phyloP scores from a whole-genome alignment of 805 yeast species.

The Saccharomycopsis olivae region DNA sequence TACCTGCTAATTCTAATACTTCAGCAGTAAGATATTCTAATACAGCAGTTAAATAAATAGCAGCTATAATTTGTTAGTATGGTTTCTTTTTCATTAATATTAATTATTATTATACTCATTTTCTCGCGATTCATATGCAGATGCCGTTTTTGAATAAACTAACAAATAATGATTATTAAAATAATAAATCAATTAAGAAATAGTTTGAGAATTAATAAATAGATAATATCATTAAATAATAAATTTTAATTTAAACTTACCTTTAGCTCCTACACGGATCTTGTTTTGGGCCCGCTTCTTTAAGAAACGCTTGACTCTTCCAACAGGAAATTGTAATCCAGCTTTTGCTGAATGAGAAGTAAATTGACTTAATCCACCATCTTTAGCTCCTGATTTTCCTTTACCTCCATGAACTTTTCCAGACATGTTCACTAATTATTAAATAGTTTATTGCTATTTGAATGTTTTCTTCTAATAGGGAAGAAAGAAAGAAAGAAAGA shows the following conservation, averaged over 20 bases:
- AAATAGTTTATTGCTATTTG: not conserved
- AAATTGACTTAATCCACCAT: conserved; percentile 29
- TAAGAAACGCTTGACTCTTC: conserved; percentile 95
- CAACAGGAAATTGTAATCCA: conserved; percentile 94
- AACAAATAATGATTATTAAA: too few species aligned
- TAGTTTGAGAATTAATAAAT: not conserved
- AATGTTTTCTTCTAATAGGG: not conserved
- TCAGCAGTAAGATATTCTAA: conserved; percentile 95
- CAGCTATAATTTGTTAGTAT: conserved; percentile 35
- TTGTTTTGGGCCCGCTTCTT: conserved; percentile 83
- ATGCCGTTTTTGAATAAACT: not conserved
- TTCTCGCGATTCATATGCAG: not conserved
- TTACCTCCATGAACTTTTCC: conserved; percentile 97
- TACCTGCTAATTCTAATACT: conserved; percentile 95
- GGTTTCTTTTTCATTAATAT: not conserved
- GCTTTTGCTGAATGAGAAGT: conserved; percentile 85
- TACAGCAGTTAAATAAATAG: conserved; percentile 92
- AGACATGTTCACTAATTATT: conserved; percentile 57
- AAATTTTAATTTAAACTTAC: conserved; percentile 20
- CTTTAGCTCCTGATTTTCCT: conserved; percentile 85
- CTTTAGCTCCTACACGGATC: conserved; percentile 71
- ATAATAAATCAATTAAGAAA: not conserved
- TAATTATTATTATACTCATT: not conserved
- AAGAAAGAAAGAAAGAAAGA: conserved; percentile 2
- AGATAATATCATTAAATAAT: not conserved